Percentiles rank a stretch among this genome's conserved stretches.
phyloP scores from a whole-genome alignment of 306 rosid genomes.

The Cyamopsis tetragonoloba region DNA sequence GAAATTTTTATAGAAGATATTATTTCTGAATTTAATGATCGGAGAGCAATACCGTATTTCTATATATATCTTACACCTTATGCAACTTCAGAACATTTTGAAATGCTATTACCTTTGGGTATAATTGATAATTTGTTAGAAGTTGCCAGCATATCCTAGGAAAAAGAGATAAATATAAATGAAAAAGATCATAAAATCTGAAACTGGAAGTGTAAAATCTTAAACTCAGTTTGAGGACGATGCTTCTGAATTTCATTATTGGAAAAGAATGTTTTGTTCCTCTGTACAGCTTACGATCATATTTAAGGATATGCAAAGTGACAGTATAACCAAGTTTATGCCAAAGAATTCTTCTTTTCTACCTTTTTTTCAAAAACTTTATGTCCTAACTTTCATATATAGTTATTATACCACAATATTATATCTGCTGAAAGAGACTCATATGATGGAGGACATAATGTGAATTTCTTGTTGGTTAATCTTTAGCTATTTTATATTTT shows the following conservation, averaged over 20 bases:
- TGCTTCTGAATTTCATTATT: neutral
- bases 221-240: neutral
- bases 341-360: neutral
- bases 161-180: neutral
- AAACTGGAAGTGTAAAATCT: neutral
- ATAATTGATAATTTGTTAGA: neutral
- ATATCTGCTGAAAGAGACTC: neutral
- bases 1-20: neutral
- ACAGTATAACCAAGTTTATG: neutral
- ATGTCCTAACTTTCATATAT: neutral
- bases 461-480: neutral
- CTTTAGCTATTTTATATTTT: neutral
- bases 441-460: neutral
- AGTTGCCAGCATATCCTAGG: constrained; percentile 5
- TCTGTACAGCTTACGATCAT: constrained; percentile 1
- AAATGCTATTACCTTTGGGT: neutral
- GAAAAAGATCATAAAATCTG: neutral
- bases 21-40: constrained; percentile 4
- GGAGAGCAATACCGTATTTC: neutral
- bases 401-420: neutral
- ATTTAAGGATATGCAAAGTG: neutral
- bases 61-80: neutral
- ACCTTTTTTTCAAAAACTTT: neutral
- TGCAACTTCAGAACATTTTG: neutral
- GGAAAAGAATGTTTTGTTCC: neutral